Conservation (phyloP, 805 yeast species). For the Cyberlindnera mississippiensis region DNA sequence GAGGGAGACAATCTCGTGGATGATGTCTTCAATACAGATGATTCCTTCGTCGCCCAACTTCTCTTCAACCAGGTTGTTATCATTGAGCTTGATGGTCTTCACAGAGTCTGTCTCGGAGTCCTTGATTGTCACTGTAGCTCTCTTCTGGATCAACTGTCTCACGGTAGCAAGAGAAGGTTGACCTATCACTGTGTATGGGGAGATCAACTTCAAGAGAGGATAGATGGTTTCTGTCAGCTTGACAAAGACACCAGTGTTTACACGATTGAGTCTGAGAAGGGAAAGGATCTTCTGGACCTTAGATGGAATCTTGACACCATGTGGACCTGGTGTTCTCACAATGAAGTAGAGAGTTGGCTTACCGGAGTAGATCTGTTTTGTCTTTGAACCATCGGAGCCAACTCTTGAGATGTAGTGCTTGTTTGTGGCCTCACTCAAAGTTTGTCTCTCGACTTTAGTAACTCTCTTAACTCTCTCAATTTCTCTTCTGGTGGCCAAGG, state of each 20-base stretch:
- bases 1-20: slow-evolving; percentile 61
- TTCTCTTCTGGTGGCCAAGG: slow-evolving; percentile 64
- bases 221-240: slow-evolving; percentile 55
- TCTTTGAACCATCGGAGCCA: slow-evolving; percentile 29
- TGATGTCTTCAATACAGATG: slow-evolving; percentile 76
- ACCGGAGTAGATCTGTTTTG: slow-evolving; percentile 37
- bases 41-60: slow-evolving; percentile 63
- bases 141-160: slow-evolving; percentile 70
- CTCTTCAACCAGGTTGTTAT: slow-evolving; percentile 73
- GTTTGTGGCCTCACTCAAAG: slow-evolving; percentile 26
- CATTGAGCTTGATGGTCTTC: slow-evolving; percentile 54
- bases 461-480: slow-evolving; percentile 63
- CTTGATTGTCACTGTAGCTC: slow-evolving; percentile 51
- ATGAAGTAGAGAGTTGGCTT: slow-evolving; percentile 55
- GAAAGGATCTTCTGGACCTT: slow-evolving; percentile 57
- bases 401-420: slow-evolving; percentile 33
- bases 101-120: slow-evolving; percentile 32
- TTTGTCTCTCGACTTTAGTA: slow-evolving; percentile 44
- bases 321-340: slow-evolving; percentile 62
- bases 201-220: slow-evolving; percentile 61
- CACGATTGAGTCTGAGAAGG: slow-evolving; percentile 55
- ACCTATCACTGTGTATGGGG: slow-evolving; percentile 74
- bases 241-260: slow-evolving; percentile 69
- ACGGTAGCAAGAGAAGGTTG: slow-evolving; percentile 69
- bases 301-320: slow-evolving; percentile 60